Conservation (phyloP, 1,284 basidiomycete genomes). For the Rhizopogon parksii region DNA sequence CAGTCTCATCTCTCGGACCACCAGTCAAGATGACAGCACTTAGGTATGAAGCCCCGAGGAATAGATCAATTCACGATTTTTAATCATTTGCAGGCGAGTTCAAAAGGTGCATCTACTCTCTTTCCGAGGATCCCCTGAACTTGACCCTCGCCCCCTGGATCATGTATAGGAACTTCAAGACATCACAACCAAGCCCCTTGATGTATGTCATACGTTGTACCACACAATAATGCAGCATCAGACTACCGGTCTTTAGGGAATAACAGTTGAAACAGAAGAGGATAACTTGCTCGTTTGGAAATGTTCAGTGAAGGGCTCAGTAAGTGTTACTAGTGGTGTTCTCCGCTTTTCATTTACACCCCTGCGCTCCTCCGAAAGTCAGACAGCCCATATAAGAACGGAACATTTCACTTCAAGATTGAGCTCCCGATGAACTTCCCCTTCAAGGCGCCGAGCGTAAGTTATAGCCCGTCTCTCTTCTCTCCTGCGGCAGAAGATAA, state of each 20-base stretch:
- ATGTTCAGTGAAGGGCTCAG: slow-evolving; percentile 70
- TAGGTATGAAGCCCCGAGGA: slow-evolving; percentile 34
- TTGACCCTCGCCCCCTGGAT: slow-evolving; percentile 14
- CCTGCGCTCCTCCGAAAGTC: slow-evolving; percentile 35
- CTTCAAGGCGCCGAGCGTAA: slow-evolving; percentile 82
- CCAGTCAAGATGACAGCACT: slow-evolving; percentile 45
- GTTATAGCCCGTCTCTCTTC: slow-evolving; percentile 17
- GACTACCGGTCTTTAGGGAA: slow-evolving; percentile 35
- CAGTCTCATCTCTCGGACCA: slow-evolving; percentile 10
- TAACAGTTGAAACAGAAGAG: slow-evolving; percentile 60
- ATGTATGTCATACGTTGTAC: slow-evolving; percentile 35
- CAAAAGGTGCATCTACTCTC: slow-evolving; percentile 45
- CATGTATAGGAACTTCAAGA: slow-evolving; percentile 52
- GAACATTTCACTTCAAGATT: slow-evolving; percentile 73
- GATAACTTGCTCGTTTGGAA: slow-evolving; percentile 76
- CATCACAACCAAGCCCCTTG: slow-evolving; percentile 52
- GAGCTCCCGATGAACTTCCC: slow-evolving; percentile 74
- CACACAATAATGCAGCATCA: slow-evolving; percentile 9
- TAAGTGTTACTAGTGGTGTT: slow-evolving; percentile 33
- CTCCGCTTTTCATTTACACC: slow-evolving; percentile 6
- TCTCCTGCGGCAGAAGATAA: background rate
- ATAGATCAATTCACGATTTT: slow-evolving; percentile 4
- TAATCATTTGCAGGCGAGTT: slow-evolving; percentile 45
- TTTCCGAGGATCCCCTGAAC: slow-evolving; percentile 6
- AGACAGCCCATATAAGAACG: slow-evolving; percentile 79